A percentile compares a stretch with the other conserved stretches of the same genome.
Conservation (phyloP, 1,284 basidiomycete genomes). For the Cryptococcus deneoformans region DNA sequence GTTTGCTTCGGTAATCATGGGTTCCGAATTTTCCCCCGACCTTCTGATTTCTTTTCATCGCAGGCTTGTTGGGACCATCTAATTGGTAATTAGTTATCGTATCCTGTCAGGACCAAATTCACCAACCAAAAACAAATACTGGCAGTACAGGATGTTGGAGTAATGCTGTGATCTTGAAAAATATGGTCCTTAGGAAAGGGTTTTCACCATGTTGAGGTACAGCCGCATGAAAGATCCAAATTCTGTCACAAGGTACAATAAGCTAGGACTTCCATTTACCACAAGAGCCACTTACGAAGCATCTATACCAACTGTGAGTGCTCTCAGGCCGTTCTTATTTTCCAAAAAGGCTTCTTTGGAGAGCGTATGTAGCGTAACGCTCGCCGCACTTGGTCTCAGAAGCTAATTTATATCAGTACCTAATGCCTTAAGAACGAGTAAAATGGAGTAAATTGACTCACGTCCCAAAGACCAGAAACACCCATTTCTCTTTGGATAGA, state of each 20-base stretch:
- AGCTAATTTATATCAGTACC: slow-evolving; percentile 23
- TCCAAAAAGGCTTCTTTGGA: slow-evolving; percentile 40
- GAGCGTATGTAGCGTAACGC: slow-evolving; percentile 32
- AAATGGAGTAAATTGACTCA: slow-evolving; percentile 21
- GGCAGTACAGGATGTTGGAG: slow-evolving; percentile 76
- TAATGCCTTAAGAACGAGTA: background rate
- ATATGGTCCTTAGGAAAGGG: slow-evolving; percentile 54
- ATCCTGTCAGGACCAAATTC: background rate
- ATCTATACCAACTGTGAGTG: slow-evolving; percentile 51
- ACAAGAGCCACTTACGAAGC: slow-evolving; percentile 36
- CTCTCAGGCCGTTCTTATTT: slow-evolving; percentile 40
- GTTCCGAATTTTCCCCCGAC: slow-evolving; percentile 50
- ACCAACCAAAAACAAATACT: slow-evolving; percentile 78
- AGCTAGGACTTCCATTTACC: background rate
- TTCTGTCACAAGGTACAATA: slow-evolving; percentile 25
- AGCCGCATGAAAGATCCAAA: slow-evolving; percentile 54
- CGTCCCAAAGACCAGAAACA: slow-evolving; percentile 51
- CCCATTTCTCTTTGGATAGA: slow-evolving; percentile 35
- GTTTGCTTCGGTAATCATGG: slow-evolving; percentile 61
- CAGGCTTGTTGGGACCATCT: slow-evolving; percentile 78
- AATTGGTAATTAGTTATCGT: background rate
- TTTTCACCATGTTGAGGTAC: slow-evolving; percentile 50
- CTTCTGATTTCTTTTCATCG: slow-evolving; percentile 69
- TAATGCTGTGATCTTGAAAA: slow-evolving; percentile 61
- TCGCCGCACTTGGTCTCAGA: slow-evolving; percentile 40